These are phyloP conservation scores for Kurtzmaniella quercitrusa DNA, from an alignment of 1,139 yeast genomes.

Conservation along the genomic window DNA sequence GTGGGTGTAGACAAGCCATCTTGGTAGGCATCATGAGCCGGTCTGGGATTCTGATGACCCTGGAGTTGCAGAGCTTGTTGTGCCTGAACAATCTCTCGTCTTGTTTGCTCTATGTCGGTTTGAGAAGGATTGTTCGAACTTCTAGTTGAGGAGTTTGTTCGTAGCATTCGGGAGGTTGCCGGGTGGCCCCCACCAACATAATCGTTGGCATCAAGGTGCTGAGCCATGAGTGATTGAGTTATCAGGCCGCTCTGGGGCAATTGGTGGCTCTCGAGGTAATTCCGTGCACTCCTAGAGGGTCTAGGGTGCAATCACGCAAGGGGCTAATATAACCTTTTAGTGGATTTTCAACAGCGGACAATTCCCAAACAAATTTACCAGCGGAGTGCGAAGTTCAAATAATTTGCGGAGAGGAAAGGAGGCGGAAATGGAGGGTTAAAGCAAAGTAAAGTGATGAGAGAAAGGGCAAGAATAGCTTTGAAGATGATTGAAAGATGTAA, in stretches of 20 bases:
- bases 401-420: constrained; percentile 1
- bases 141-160: constrained; percentile 43
- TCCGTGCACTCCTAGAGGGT: constrained; percentile 1
- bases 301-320: neutral
- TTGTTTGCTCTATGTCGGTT: neutral
- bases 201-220: constrained; percentile 1
- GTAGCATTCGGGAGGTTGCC: constrained; percentile 77
- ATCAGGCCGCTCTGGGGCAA: neutral
- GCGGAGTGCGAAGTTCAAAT: constrained; percentile 5
- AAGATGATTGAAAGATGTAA: neutral
- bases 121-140: constrained; percentile 15
- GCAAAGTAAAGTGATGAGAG: neutral
- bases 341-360: neutral
- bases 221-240: neutral
- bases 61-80: neutral
- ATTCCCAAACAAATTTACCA: neutral
- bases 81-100: neutral
- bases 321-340: neutral
- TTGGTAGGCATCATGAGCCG: neutral
- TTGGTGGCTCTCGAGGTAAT: neutral
- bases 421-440: constrained; percentile 2
- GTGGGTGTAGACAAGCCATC: constrained; percentile 6
- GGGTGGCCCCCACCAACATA: constrained; percentile 34
- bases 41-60: neutral
- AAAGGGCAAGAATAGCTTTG: neutral